Base-by-base conservation (phyloP, 2,329 filamentous ascomycete species). In the Aspergillus sp. region DNA sequence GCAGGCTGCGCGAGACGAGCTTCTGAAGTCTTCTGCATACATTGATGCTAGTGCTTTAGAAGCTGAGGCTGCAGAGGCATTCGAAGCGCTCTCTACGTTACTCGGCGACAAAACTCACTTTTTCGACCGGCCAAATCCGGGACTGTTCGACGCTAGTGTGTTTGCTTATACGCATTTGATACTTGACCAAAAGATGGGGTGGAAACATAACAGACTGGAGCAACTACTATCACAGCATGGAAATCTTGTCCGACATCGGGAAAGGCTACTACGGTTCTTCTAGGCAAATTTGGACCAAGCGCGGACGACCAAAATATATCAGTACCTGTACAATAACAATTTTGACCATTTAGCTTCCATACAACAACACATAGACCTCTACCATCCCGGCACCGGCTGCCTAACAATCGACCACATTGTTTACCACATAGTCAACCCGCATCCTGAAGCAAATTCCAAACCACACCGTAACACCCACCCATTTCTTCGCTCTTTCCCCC, bases 121-220 rank as follows among this genome's bases (percentile, higher is more conserved):
- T 71, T 89, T 88, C 67, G 81, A 78, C 4, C 70, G 72, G 56
- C 50, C 73, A 30, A 70, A 74, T 15, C 91, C 93, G 0, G 85
- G 87, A 0, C 69, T 93, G 22, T 93, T 98, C 65, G 95, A 99
- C 75, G 93, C 93, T 6, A 86, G 85, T 53, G 85, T 98, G 2
- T 98, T 97, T 76, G 87, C 91, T 3, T 99, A 97, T 74, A 93
- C 90, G 0, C 86, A 96, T 72, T 78, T 96, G 50, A 79, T 98
- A 52, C 75, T 96, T 51, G 85, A 89, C 58, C 81, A 86, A 34
- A 68, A 66, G 2, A 67, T 91, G 62, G 78, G 75, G 1, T 93
- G 90, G 89, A 78, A 77, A 57, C 85, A 90, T 56, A 82, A 81
- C 59, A 78, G 80, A 53, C 75, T 96, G 51, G 78, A 73, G 13